Evolutionary conservation across 305 asterid genomes (phyloP), one percentile per base, ranked within the genome.

Genomic region (Fraxinus sp.): DNA sequence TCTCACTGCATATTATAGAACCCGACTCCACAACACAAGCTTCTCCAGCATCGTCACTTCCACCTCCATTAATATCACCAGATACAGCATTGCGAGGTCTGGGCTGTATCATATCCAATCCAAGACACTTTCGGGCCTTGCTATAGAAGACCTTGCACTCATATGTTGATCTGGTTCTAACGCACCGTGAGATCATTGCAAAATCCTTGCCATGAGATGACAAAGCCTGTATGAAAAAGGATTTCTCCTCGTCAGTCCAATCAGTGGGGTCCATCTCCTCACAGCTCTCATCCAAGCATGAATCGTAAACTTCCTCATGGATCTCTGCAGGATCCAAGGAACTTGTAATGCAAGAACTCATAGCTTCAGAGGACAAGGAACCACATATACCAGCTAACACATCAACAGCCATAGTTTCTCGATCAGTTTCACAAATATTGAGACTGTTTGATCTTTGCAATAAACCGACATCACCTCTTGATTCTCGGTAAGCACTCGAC

Each of bases 281-380:
- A 85, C 94, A 95, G 91, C 98, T 95, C 91, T 92, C 99, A 79
- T 95, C 97, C 2, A 98, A 95, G 87, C 93, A 93, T 82, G 92
- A 98, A 80, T 92, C 97, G 76, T 95, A 97, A 64, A 88, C 82
- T 83, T 93, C 98, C 81, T 90, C 92, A 84, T 78, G 88, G 57
- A 91, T 91, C 81, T 93, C 97, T 33, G 90, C 89, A 83, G 91
- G 93, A 81, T 96, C 99, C 80, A 89, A 90, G 75, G 98, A 93
- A 90, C 94, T 94, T n/a, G 98, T 92, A 84, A 92, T 94, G 91
- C 98, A 92, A 78, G 98, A 96, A 89, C 98, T 92, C 98, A 94
- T 91, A 64, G 98, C 98, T 90, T 96, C 99, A 43, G 99, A 92
- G 24, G 99, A 96, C 20, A 94, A 79, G 79, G 99, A 93, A 87